Evolutionary conservation across 768 basidiomycete genomes (phyloP), one percentile per base, ranked within the genome.

Genomic region (Clavaria fumosa): DNA sequence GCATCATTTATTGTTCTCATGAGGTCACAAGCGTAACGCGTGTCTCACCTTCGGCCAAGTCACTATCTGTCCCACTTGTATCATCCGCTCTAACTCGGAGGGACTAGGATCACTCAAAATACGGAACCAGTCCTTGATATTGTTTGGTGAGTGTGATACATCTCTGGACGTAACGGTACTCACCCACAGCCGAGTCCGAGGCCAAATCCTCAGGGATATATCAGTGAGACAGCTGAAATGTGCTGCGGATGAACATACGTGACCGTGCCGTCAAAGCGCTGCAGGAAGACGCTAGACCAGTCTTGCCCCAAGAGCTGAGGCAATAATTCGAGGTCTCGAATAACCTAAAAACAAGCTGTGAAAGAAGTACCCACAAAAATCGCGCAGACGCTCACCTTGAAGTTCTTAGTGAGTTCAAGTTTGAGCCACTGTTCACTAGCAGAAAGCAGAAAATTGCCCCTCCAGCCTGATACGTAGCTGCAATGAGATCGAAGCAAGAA

Each of bases 201-300:
- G 88, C 78, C 78, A 81, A 37, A 90, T 85, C 23, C 82, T 84
- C 40, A 2, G 37, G 39, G 12, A 44, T 47, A 4, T 37, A 40
- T 15, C 20, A 31, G 36, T 12, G 33, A 54, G 60, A 39, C 51
- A 32, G 11, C 54, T 12, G 57, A 43, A 17, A 32, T 18, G 34
- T 26, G 5, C 26, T 5, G 38, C 32, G 11, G 30, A n/a, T 27
- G 15, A 12, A 64, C 80, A 50, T 66, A 86, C 84, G 85, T 89
- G 34, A 89, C 77, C 18, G 72, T 64, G 3, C 84, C 84, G 47
- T 88, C 88, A 51, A 95, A 96, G 35, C 86, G 72, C 55, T 97
- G 95, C 35, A 97, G 61, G 53, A 97, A 99, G 7, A 97, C 88
- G 44, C 81, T 82, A 1, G 85, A 88, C 93, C 93, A 97, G 54